Evolutionary conservation across 1,139 yeast genomes (phyloP), one percentile per base, ranked within the genome.

Genomic region (Taiozyma sp.): DNA sequence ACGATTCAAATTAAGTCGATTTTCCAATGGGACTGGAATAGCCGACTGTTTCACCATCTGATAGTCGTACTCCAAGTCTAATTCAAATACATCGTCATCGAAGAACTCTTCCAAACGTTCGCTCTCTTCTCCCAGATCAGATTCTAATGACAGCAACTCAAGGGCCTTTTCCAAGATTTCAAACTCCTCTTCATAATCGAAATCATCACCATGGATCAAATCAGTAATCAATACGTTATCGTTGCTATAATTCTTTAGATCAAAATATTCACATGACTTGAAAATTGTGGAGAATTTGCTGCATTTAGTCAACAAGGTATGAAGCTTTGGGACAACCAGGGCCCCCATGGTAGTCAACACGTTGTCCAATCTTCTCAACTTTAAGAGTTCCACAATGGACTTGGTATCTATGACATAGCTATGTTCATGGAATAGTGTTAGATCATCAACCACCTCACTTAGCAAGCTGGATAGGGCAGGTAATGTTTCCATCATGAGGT

Each of bases 221-320:
- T 37, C 41, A 19, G 41, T 37, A 9, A 40, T 40, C 19, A 40
- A 40, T 4, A 40, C 29, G 7, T 22, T 40, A 24, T 40, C 43
- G 3, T 22, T 14, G 19, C 24, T 14, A 13, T 22, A 22, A 14
- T n/a, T 39, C 26, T 45, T 22, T 19, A n/a, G 7, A 9, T 40
- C 44, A 40, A 19, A 21, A 19, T 45, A 45, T n/a, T 29, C 34
- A 16, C 42, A 43, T 7, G 49, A 32, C 3, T 40, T 43, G 13
- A 37, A 47, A 34, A 16, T 21, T 2, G 46, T 26, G n/a, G 48
- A 46, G 26, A 22, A 40, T 26, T 45, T 45, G 9, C 34, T 8
- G 24, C 51, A 45, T 34, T 41, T 45, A 4, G 29, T 24, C 41
- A 46, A 14, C 16, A 48, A 40, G 16, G n/a, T 6, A n/a, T 32